phyloP scores from a whole-genome alignment of 768 basidiomycete species.

The Leccinum disarticulatum region DNA sequence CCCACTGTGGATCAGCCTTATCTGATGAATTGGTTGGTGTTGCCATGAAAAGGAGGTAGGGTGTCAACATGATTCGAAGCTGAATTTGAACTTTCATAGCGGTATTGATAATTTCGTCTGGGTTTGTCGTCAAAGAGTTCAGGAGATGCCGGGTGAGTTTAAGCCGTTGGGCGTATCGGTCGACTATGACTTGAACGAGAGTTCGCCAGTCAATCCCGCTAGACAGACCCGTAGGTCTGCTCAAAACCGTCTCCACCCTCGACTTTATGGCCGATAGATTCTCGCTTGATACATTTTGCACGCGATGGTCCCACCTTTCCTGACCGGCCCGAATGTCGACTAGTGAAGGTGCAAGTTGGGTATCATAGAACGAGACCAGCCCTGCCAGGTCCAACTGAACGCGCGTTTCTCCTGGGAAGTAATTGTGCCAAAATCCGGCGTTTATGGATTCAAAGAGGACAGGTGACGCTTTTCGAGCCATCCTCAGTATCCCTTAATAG shows the following conservation, averaged over 20 bases:
- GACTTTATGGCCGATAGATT: slow-evolving; percentile 20
- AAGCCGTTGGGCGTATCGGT: slow-evolving; percentile 34
- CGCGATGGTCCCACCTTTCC: slow-evolving; percentile 35
- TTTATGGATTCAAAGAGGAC: slow-evolving; percentile 11
- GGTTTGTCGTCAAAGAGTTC: slow-evolving; percentile 5
- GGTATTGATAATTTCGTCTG: slow-evolving; percentile 6
- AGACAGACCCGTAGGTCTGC: slow-evolving; percentile 13
- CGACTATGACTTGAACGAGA: slow-evolving; percentile 28
- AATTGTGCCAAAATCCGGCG: slow-evolving; percentile 35
- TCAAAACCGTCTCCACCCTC: slow-evolving; percentile 6
- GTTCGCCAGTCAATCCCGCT: slow-evolving; percentile 38
- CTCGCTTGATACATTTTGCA: slow-evolving; percentile 20
- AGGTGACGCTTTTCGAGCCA: neutral
- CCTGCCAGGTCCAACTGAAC: slow-evolving; percentile 34
- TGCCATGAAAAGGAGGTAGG: slow-evolving; percentile 26
- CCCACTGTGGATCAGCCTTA: slow-evolving; percentile 23
- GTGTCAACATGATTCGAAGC: slow-evolving; percentile 29
- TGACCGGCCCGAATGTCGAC: slow-evolving; percentile 22
- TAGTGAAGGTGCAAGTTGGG: slow-evolving; percentile 31
- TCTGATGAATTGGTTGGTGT: slow-evolving; percentile 3
- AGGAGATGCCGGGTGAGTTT: slow-evolving; percentile 28
- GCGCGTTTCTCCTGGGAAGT: slow-evolving; percentile 37
- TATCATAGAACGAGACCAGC: slow-evolving; percentile 40
- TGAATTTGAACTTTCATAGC: slow-evolving; percentile 20
- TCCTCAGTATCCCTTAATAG: neutral